phyloP scores from a whole-genome alignment of 208 protist species.

The Crithidia sp. region DNA sequence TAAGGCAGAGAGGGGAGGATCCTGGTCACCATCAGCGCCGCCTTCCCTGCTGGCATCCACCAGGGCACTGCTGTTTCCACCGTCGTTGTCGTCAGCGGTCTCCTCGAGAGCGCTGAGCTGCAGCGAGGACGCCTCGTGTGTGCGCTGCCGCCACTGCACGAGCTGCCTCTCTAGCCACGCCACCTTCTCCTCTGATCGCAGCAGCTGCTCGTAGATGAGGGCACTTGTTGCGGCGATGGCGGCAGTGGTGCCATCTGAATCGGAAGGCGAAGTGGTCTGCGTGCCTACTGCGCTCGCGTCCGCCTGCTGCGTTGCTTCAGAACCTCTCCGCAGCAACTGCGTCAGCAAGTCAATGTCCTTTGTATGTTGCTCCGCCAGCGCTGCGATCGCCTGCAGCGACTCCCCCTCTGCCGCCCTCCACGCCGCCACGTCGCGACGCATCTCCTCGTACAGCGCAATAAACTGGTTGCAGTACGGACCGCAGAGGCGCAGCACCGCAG shows the following conservation, averaged over 20 bases:
- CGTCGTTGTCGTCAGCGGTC: background rate
- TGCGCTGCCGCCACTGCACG: conserved; percentile 32
- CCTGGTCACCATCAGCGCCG: background rate
- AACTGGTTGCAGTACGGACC: conserved; percentile 37
- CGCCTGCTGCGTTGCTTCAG: background rate
- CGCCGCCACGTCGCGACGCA: conserved; percentile 16
- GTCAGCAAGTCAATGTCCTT: conserved; percentile 19
- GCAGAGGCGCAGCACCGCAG: background rate
- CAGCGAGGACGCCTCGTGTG: conserved; percentile 16
- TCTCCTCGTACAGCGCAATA: conserved; percentile 1
- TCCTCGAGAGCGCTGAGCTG: background rate
- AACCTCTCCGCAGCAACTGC: conserved; percentile 8
- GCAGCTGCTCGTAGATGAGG: conserved; percentile 39
- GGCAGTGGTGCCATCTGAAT: background rate
- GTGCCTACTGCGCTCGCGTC: background rate
- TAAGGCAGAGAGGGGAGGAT: background rate
- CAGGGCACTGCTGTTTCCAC: no score
- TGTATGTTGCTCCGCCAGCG: conserved; percentile 23
- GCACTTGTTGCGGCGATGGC: conserved; percentile 26
- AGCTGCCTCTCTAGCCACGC: conserved; percentile 35
- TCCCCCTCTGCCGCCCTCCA: conserved; percentile 22
- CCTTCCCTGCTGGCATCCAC: background rate
- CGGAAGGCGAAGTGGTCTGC: background rate
- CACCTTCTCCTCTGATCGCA: conserved; percentile 37
- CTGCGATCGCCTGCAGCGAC: conserved; percentile 12